A percentile compares a stretch with the other conserved stretches of the same genome.
Conservation (phyloP, 192 early-diverging fungal species). For the Linnemannia zychae region DNA sequence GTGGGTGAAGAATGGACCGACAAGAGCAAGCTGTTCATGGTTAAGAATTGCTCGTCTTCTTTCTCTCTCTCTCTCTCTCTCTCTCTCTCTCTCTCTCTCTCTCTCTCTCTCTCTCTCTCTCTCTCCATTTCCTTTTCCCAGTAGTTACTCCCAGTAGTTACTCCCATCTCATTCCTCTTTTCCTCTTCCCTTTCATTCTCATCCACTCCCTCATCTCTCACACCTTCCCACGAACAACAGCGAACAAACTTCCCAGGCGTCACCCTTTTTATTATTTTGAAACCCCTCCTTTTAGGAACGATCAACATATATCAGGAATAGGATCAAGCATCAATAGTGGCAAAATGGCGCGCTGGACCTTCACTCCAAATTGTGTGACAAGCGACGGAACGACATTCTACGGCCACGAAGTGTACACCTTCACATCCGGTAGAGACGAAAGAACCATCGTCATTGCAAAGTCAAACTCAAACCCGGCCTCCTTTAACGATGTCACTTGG, state of each 20-base stretch:
- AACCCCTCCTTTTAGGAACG: not conserved
- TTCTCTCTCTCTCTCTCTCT: not conserved
- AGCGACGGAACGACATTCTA: conserved; percentile 30
- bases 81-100: not conserved
- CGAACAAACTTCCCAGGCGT: no score
- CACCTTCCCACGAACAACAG: no score
- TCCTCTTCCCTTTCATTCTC: not conserved
- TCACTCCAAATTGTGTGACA: conserved; percentile 18
- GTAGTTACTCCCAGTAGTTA: no score
- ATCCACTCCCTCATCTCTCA: not conserved
- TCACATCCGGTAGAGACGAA: no score
- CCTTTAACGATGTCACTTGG: conserved; percentile 25
- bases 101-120: not conserved
- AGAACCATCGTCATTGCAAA: conserved; percentile 17
- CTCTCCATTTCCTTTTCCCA: not conserved
- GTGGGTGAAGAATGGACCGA: no score
- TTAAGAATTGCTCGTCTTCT: not conserved
- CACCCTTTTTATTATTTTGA: not conserved
- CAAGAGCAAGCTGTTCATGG: no score
- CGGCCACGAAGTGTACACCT: not conserved
- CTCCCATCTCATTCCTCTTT: not conserved
- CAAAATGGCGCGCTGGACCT: not conserved
- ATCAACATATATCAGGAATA: no score
- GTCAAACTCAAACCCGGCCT: conserved; percentile 23
- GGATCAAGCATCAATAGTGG: no score